Evolutionary conservation across 2,329 filamentous ascomycete species (phyloP).

Genomic region (Hirsutella rhossiliensis): DNA sequence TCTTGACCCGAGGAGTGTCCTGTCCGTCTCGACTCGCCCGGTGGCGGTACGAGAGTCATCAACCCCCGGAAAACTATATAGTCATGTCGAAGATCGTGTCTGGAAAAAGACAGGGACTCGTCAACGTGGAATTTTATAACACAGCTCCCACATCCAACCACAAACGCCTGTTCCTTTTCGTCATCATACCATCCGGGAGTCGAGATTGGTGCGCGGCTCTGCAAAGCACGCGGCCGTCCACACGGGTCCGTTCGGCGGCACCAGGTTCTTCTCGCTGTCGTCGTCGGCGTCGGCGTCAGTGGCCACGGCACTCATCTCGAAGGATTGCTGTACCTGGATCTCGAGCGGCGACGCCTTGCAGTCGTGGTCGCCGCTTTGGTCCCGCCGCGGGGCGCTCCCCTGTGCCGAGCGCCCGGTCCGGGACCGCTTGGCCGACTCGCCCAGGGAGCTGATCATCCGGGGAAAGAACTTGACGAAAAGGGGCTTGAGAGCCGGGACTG

Average conservation of each 20-base stretch:
- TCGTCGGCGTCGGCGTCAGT: constrained; percentile 1
- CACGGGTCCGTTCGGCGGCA: not conserved
- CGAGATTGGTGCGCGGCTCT: not conserved
- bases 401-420: not conserved
- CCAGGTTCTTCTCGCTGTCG: constrained; percentile 6
- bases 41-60: too few species aligned
- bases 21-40: too few species aligned
- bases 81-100: too few species aligned
- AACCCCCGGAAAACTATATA: too few species aligned
- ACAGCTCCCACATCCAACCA: not conserved
- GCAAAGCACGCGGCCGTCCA: not conserved
- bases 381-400: not conserved
- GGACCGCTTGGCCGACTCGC: constrained; percentile 3
- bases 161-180: not conserved
- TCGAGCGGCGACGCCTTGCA: not conserved
- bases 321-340: constrained; percentile 8
- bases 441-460: constrained; percentile 5
- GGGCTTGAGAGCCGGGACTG: constrained; percentile 19
- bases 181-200: not conserved
- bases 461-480: constrained; percentile 14
- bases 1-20: too few species aligned
- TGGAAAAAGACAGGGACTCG: too few species aligned
- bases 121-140: too few species aligned
- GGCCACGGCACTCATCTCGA: constrained; percentile 7
- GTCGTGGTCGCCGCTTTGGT: not conserved